Base-by-base conservation (phyloP, 805 yeast species). In the Lipomyces spencermartinsiae region DNA sequence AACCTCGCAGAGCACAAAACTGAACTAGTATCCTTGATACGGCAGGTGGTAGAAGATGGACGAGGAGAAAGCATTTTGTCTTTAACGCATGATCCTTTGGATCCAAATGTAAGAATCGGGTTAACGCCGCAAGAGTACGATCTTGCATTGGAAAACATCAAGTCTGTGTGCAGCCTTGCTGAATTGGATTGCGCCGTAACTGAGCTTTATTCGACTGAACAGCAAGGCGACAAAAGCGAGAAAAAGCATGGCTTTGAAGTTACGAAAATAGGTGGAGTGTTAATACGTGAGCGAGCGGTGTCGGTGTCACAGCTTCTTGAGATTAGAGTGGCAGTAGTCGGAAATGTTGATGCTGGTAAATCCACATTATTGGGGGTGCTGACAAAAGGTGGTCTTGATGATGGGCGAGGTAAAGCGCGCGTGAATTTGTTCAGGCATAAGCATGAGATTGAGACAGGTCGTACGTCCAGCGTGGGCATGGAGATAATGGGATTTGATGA, bases 381-480 rank as follows among this genome's bases (percentile, higher is more conserved):
- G 12, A 70, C 73, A 9, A 70, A 70, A 62, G 73, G 73, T 33
- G 73, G 69, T 6, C 71, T 70, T 14, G 73, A 70, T 53, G 73
- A 70, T 37, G 73, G 73, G 14, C 65, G 73, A 8, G 73, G 73
- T 16, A 70, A 66, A 53, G 73, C 73, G 1, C 70, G 73, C 4
- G 73, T 70, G 7, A 68, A 66, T 56, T 58, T 70, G 53, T 70
- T 70, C 57, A 61, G 73, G 4, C 71, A 69, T 39, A 70, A 70
- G 59, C 73, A 70, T 51, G 73, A 70, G 49, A 22, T 64, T 9
- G 73, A 70, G 53, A 43, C 71, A 7, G 73, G 73, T 0, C 46
- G 73, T n/a, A 70, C 73, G 10, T 70, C 73, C 14, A 66, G 71
- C 53, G 73, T 70, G 1, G 73, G 73, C 22, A 70, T 69, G 72